phyloP scores from a whole-genome alignment of 2,329 filamentous ascomycete species.

The Pseudogymnoascus sp. region DNA sequence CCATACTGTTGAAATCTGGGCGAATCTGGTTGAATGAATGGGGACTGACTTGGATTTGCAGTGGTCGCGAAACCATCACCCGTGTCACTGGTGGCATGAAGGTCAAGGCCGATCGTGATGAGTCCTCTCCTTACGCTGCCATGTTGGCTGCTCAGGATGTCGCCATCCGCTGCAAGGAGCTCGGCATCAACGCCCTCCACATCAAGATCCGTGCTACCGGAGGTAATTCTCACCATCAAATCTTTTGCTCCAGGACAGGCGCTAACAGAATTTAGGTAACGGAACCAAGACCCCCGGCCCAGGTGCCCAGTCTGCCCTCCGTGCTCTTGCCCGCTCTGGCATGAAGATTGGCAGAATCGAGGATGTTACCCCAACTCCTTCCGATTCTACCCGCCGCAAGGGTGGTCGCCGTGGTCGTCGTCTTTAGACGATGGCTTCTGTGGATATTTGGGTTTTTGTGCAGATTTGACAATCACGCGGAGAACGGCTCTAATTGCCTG shows the following conservation, averaged over 20 bases:
- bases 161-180: conserved; percentile 79
- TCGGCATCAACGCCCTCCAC: conserved; percentile 92
- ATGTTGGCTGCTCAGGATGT: conserved; percentile 99
- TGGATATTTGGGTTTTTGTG: conserved; percentile 39
- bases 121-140: conserved; percentile 98
- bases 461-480: conserved; percentile 66
- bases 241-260: not conserved
- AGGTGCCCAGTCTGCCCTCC: conserved; percentile 97
- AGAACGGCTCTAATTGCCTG: conserved; percentile 61
- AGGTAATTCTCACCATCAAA: conserved; percentile 47
- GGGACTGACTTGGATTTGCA: conserved; percentile 66
- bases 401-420: conserved; percentile 99
- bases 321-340: conserved; percentile 94
- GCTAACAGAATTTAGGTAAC: conserved; percentile 56
- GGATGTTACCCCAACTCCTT: conserved; percentile 98
- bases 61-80: conserved; percentile 99
- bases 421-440: conserved; percentile 60
- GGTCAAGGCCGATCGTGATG: conserved; percentile 99
- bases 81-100: conserved; percentile 99
- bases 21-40: conserved; percentile 32
- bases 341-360: conserved; percentile 99
- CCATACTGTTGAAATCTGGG: conserved; percentile 12
- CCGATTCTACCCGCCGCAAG: conserved; percentile 99
- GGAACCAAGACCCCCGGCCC: conserved; percentile 99
- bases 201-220: conserved; percentile 99